Percentiles rank a stretch among this genome's conserved stretches.
phyloP scores from a whole-genome alignment of 2,329 filamentous ascomycete species.

The Fusarium scirpi region DNA sequence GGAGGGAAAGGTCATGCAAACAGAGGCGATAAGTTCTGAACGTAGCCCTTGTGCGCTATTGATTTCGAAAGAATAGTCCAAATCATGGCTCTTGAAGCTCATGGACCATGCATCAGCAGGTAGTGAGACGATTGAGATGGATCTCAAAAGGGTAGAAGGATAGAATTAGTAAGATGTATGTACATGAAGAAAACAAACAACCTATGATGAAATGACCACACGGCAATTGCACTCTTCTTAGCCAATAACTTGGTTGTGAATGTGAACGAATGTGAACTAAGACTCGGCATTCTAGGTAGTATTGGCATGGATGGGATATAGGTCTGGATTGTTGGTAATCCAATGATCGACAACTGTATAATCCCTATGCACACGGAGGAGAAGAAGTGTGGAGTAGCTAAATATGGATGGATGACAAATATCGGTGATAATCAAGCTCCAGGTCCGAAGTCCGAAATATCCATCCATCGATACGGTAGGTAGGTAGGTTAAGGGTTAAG shows the following conservation, averaged over 20 bases:
- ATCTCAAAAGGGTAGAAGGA: background rate
- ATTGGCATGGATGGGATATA: background rate
- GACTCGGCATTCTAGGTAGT: background rate
- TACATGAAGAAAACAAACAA: constrained; percentile 9
- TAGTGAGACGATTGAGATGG: background rate
- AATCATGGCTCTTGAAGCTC: background rate
- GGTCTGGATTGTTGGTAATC: background rate
- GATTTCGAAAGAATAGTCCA: background rate
- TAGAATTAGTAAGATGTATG: constrained; percentile 7
- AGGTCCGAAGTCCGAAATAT: constrained; percentile 40
- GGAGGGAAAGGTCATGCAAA: background rate
- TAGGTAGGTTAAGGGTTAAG: background rate
- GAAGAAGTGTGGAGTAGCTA: constrained; percentile 30
- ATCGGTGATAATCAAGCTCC: constrained; percentile 33
- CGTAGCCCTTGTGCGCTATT: background rate
- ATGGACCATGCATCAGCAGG: background rate
- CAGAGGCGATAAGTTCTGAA: constrained; percentile 1
- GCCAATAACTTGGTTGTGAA: background rate
- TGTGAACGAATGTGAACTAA: background rate
- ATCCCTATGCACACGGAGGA: background rate
- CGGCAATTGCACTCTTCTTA: background rate
- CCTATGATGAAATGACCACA: constrained; percentile 1
- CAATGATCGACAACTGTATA: background rate
- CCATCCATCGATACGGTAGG: background rate
- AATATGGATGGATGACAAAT: constrained; percentile 45